Base-by-base conservation (phyloP, 2,329 filamentous ascomycete species). In the Moelleriella libera region DNA sequence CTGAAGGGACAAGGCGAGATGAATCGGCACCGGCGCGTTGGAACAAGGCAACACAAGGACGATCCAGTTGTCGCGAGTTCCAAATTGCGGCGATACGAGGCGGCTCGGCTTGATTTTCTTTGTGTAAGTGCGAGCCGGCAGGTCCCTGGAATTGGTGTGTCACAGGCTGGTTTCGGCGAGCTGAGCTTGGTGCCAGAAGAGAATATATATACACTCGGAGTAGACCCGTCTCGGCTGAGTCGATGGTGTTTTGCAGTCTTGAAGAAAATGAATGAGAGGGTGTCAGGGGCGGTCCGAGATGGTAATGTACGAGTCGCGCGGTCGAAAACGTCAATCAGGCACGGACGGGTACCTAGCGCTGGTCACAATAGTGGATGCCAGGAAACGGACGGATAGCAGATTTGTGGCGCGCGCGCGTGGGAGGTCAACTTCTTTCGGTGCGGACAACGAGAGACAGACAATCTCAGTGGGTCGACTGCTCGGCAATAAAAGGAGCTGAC, bases 11-110 rank as follows among this genome's bases (percentile, higher is more conserved):
- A 54, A 60, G 57, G 54, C 56, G 58, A 59, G 51, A 57, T 54
- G 50, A 50, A 51, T 61, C 61, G 60, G 56, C 56, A 64, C 62
- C 61, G 53, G 52, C 51, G 60, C 54, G 59, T 59, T 60, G 57
- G 52, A 45, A 52, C 52, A 43, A 54, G 54, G 60, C 55, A 55
- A 59, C 59, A 62, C 60, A 58, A 60, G 49, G 56, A 54, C 53
- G 57, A 49, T 52, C 51, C 51, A 53, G 2, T 21, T 60, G 60
- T 59, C 54, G 55, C 54, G 41, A 58, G 53, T 51, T 52, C 49
- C 31, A 48, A 42, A 41, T 37, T 37, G 46, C 41, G 47, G 48
- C 47, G 47, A 42, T 45, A 47, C 45, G 43, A 43, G 43, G 32
- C 40, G 9, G 40, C n/a, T 41, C 40, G 40, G 40, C 40, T 41